Evolutionary conservation across 2,329 filamentous ascomycete genomes (phyloP), one percentile per base, ranked within the genome.

Genomic region (Pezizomycotina sp.): DNA sequence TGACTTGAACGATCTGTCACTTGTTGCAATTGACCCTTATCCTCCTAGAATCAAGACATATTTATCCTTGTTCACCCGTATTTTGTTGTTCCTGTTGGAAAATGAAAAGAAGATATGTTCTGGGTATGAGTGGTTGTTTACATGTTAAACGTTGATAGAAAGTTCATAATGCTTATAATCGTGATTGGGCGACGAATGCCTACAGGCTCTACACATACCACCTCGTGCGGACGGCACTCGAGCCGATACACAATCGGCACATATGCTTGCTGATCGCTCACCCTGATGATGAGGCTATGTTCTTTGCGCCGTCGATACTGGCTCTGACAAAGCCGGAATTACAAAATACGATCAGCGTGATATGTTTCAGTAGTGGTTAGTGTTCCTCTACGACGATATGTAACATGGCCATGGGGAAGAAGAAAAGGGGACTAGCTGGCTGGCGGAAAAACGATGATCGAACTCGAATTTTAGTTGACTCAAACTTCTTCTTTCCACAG

Each of bases 241-340:
- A n/a, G n/a, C 68, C 62, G 27, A 62, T 93, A 46, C 65, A 64
- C 50, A 77, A 81, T 62, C 91, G 92, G 66, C 74, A 80, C 53
- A 82, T 98, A 54, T 78, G 80, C 55, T 69, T 98, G 35, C 65
- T 98, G 36, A 95, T 98, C 53, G 89, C 89, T 14, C 89, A 98
- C 60, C 89, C 89, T 0, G 89, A 98, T 59, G 89, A 98, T 53
- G 89, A 98, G 63, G 89, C 86, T 57, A 98, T 98, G 89, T 98
- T 98, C 66, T 98, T 98, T 60, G 74, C 83, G 46, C 89, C 89
- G 0, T 79, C 82, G 1, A 65, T 95, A 9, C 66, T 91, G 50
- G 74, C 79, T n/a, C 68, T 98, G 39, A 86, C 83, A 12, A 65
- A 69, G 9, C 81, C 82, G 3, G 71, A 74, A 41, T 65, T 77